Evolutionary conservation across 257 asterid species (phyloP).

Genomic region (Solanum boliviense): DNA sequence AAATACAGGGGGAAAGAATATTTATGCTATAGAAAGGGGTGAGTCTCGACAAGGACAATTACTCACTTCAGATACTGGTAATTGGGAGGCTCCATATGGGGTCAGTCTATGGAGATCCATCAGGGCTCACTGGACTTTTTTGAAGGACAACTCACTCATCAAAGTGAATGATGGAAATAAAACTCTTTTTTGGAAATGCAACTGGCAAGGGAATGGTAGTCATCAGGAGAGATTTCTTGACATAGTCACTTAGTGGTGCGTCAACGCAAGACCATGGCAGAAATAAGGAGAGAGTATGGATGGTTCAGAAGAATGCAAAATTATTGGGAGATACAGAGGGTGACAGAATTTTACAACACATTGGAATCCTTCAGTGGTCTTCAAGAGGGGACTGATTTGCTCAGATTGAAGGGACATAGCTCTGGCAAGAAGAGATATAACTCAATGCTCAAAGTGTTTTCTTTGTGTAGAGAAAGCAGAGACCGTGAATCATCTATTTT

Average conservation of each 20-base stretch:
- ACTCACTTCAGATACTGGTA: not conserved
- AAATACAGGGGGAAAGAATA: not conserved
- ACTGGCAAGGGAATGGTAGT: not conserved
- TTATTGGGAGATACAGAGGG: not conserved
- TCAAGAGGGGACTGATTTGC: not conserved
- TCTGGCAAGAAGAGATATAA: not conserved
- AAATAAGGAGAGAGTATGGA: not conserved
- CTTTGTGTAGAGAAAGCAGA: not conserved
- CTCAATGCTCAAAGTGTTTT: not conserved
- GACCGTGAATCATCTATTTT: not conserved
- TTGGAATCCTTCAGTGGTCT: not conserved
- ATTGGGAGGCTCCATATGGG: not conserved
- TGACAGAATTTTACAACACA: not conserved
- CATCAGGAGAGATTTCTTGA: not conserved
- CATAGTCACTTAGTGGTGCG: not conserved
- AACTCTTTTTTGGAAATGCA: not conserved
- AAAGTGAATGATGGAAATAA: not conserved
- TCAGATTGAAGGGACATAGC: not conserved
- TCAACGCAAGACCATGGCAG: not conserved
- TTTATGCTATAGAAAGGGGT: not conserved
- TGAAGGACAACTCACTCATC: not conserved
- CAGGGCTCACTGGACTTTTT: not conserved
- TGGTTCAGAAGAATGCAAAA: not conserved
- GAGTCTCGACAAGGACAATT: not conserved
- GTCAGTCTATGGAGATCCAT: not conserved